Base-by-base conservation (phyloP, 2,329 filamentous ascomycete species). In the Anthostomella pinea region DNA sequence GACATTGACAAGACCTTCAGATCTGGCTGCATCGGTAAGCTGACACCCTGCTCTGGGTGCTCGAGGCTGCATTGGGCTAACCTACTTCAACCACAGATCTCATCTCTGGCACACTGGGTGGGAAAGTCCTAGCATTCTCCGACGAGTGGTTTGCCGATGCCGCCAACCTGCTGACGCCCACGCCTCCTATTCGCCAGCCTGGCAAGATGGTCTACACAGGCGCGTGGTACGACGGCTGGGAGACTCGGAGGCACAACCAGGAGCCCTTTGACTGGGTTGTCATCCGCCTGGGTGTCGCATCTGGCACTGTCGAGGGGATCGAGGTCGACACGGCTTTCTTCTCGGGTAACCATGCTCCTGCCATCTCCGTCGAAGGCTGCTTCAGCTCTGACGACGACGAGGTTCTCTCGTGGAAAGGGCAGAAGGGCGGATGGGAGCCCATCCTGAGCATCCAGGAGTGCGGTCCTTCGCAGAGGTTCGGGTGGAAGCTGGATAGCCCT, bases 251-350 rank as follows among this genome's bases (percentile, higher is more conserved):
- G 46, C 81, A 85, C 65, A 85, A 85, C 60, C 55, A 68, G 8
- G 74, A 72, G 41, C 68, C 74, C 0, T 83, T 83, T 50, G 81
- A 85, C 66, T 85, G 79, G 71, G 80, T 81, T 14, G 68, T 83
- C 41, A 72, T 84, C 43, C 74, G 79, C 37, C 69, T 85, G 5
- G 81, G 81, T 30, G 81, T 85, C 23, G 76, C 83, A 8, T 86
- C 81, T 2, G 87, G 85, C 30, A 82, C 72, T 11, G 76, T 91
- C 18, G 73, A 77, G 41, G 87, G 87, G 11, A 69, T 90, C 30
- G 87, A 91, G 65, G 73, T 91, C 46, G 85, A 91, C 64, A 91
- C 87, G 3, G 79, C 84, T 32, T 87, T 82, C 68, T 93, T 91
- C 72, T 81, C 76, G 41, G 87, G 87, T 42, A 91, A 91, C 65